Evolutionary conservation across 2,329 filamentous ascomycete species (phyloP), one percentile per base, ranked within the genome.

Genomic region (Aspergillus versicolor): DNA sequence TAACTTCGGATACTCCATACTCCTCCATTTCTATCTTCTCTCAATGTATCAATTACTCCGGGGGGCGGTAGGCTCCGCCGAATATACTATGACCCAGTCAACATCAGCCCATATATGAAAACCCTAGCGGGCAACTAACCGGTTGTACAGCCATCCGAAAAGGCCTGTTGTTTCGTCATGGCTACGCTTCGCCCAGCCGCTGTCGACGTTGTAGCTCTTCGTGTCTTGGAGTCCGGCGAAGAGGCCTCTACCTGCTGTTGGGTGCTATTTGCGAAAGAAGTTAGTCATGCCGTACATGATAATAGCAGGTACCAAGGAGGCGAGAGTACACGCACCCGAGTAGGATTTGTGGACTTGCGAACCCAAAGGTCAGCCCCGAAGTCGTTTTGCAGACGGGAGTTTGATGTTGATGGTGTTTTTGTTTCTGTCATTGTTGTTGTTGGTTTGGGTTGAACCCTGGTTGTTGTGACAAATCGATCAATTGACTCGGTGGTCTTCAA

Each of bases 151-250:
- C 19, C 55, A 60, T 5, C 54, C 38, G 19, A 61, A 43, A 27
- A 64, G 17, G 17, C 64, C 63, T 27, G 41, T 59, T 3, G 51
- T 41, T 17, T 65, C 55, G 8, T 49, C 48, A 3, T 64, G 58
- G 38, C 61, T 64, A 22, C 73, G 67, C 21, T 66, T 65, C 5
- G 73, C 73, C 70, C 71, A 75, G 37, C 73, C 73, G 3, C 59
- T 53, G 2, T 75, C 72, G 19, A 75, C 73, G 11, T 73, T 74
- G 52, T 75, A 75, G 57, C 68, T 65, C 57, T 75, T 75, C 12
- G 64, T 63, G 37, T 75, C 73, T 53, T 75, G 73, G 2, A 75
- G 64, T 4, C 73, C 73, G 34, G 73, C 72, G 53, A 75, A 75
- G 45, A 75, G 68, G 30, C 73, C 73, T 15, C 73, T 67, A 46